Evolutionary conservation across 1,139 yeast species (phyloP).

Genomic region (Debaryomycetaceae sp.): DNA sequence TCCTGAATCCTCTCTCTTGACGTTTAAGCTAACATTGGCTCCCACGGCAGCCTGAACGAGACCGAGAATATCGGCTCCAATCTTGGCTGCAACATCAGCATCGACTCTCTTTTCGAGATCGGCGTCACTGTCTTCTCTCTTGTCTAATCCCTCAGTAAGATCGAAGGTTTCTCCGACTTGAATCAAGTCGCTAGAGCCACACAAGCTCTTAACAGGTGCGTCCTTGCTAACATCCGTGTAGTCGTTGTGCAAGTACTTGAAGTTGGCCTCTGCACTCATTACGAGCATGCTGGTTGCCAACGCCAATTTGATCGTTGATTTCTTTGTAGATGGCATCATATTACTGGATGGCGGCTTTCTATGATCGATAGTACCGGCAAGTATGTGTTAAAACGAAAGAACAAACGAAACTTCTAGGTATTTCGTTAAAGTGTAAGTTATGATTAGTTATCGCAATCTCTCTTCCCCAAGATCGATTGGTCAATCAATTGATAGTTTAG

Average conservation of each 20-base stretch:
- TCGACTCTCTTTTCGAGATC: conserved; percentile 9
- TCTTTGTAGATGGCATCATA: conserved; percentile 8
- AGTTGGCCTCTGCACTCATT: conserved; percentile 10
- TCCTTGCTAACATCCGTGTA: conserved; percentile 7
- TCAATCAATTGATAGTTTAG: not conserved
- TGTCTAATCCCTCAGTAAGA: not conserved
- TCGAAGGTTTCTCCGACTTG: not conserved
- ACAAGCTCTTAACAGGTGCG: conserved; percentile 3
- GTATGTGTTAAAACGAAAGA: conserved; percentile 8
- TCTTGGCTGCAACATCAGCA: conserved; percentile 12
- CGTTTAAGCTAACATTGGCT: conserved; percentile 5
- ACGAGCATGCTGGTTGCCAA: conserved; percentile 14
- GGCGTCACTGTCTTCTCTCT: not conserved
- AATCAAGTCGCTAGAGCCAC: conserved; percentile 2
- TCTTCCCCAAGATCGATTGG: not conserved
- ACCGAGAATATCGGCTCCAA: conserved; percentile 5
- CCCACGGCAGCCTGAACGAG: not conserved
- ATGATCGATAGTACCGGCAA: no score
- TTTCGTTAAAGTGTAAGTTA: not conserved
- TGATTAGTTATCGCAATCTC: not conserved
- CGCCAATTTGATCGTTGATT: conserved; percentile 14
- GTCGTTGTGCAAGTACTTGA: conserved; percentile 6
- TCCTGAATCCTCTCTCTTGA: conserved; percentile 1
- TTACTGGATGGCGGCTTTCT: no score
- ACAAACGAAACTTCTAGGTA: not conserved